Evolutionary conservation across 2,329 filamentous ascomycete genomes (phyloP).

Genomic region (Dothidotthia symphoricarpi): DNA sequence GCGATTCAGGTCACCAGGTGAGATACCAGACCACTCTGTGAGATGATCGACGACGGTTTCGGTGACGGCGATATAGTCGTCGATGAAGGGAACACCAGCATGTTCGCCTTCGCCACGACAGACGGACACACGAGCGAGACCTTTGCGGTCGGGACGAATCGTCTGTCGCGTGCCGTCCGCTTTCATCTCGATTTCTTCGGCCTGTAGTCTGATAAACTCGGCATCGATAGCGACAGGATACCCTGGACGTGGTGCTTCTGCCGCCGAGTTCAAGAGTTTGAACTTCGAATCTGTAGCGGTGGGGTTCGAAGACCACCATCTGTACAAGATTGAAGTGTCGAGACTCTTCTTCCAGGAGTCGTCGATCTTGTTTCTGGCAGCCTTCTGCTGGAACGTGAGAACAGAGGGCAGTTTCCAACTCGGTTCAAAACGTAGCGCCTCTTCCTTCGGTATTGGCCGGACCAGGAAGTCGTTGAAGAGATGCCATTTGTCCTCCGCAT

Average conservation of each 20-base stretch:
- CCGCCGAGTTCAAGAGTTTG: constrained; percentile 54
- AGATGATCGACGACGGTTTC: constrained; percentile 94
- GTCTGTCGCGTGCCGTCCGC: constrained; percentile 90
- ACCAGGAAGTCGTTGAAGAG: constrained; percentile 98
- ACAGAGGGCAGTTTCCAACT: constrained; percentile 92
- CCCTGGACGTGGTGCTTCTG: constrained; percentile 67
- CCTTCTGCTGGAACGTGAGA: constrained; percentile 79
- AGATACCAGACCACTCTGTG: constrained; percentile 90
- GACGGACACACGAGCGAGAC: constrained; percentile 89
- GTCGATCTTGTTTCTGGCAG: constrained; percentile 77
- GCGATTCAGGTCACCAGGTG: constrained; percentile 78
- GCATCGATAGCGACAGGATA: constrained; percentile 89
- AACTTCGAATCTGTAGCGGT: constrained; percentile 56
- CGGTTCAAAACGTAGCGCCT: constrained; percentile 85
- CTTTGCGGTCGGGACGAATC: constrained; percentile 85
- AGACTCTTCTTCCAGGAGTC: constrained; percentile 80
- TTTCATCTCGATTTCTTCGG: constrained; percentile 94
- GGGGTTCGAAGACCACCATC: constrained; percentile 58
- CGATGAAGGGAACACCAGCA: constrained; percentile 86
- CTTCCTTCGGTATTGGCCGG: constrained; percentile 71
- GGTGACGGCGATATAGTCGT: constrained; percentile 91
- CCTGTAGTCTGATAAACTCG: constrained; percentile 89
- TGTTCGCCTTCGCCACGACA: constrained; percentile 74
- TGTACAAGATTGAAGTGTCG: constrained; percentile 81
- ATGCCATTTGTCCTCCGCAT: constrained; percentile 76